A percentile compares a stretch with the other conserved stretches of the same genome.
These are phyloP conservation scores for Pichia exigua DNA, from an alignment of 805 yeast genomes.

Conservation along the genomic window DNA sequence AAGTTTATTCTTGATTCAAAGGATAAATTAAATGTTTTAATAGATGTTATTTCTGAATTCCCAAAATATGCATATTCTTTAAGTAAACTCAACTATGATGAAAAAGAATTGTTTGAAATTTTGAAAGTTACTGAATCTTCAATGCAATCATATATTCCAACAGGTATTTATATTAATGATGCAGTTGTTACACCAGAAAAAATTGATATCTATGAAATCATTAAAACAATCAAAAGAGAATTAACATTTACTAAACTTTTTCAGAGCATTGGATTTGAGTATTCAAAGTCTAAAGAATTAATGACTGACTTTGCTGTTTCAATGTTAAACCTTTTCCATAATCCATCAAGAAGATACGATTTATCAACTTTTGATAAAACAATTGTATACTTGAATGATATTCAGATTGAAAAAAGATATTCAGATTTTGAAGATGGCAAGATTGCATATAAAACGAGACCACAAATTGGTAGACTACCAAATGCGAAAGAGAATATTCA, in stretches of 20 bases:
- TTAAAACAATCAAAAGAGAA: conserved; percentile 34
- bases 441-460: conserved; percentile 37
- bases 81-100: conserved; percentile 16
- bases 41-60: conserved; percentile 38
- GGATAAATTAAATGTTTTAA: conserved; percentile 32
- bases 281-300: conserved; percentile 29
- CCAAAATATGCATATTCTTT: conserved; percentile 45
- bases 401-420: conserved; percentile 57
- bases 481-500: conserved; percentile 66
- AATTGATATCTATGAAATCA: conserved; percentile 35
- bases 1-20: conserved; percentile 30
- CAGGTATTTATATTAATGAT: conserved; percentile 66
- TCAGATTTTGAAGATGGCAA: conserved; percentile 36
- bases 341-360: conserved; percentile 20
- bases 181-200: conserved; percentile 43
- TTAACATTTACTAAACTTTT: conserved; percentile 13
- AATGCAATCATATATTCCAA: conserved; percentile 12
- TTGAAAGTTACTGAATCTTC: conserved; percentile 3
- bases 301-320: conserved; percentile 33
- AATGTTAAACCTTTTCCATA: conserved; percentile 7
- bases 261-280: conserved; percentile 28
- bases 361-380: conserved; percentile 20
- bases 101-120: conserved; percentile 4
- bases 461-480: conserved; percentile 56
- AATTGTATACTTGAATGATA: conserved; percentile 69